Evolutionary conservation across 768 basidiomycete genomes (phyloP).

Genomic region (Russula sp.): DNA sequence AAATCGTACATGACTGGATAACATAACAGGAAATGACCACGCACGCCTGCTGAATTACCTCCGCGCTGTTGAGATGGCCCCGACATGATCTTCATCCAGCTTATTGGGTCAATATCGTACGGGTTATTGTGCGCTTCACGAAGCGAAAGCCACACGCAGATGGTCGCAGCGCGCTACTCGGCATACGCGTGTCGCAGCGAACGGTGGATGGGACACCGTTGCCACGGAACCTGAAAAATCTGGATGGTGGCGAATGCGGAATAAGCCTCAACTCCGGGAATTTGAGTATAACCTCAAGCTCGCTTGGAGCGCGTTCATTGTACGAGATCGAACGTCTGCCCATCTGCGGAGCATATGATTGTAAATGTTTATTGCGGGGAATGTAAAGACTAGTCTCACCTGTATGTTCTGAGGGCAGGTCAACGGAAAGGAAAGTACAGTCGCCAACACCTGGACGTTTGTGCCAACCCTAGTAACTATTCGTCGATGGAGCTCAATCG

Average conservation of each 20-base stretch:
- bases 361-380: too few relatives aligned
- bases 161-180: slow-evolving; percentile 11
- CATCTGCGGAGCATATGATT: too few relatives aligned
- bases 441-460: too few relatives aligned
- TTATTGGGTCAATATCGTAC: not conserved
- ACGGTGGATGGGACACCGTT: slow-evolving; percentile 17
- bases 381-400: too few relatives aligned
- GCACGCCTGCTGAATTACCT: not conserved
- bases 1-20: slow-evolving; percentile 11
- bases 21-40: not conserved
- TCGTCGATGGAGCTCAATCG: too few relatives aligned
- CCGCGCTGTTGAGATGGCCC: not conserved
- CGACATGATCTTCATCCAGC: slow-evolving; percentile 8
- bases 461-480: too few relatives aligned
- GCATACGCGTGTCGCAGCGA: slow-evolving; percentile 1
- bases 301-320: too few relatives aligned
- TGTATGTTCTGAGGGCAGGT: too few relatives aligned
- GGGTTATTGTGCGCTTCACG: not conserved
- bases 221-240: slow-evolving; percentile 6
- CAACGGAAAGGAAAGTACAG: too few relatives aligned
- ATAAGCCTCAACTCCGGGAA: slow-evolving; percentile 1
- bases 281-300: not conserved
- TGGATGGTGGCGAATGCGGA: slow-evolving; percentile 9
- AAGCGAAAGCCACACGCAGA: slow-evolving; percentile 1
- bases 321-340: too few relatives aligned